Conservation (phyloP, 2,329 filamentous ascomycete genomes). For the Botrytis porri region DNA sequence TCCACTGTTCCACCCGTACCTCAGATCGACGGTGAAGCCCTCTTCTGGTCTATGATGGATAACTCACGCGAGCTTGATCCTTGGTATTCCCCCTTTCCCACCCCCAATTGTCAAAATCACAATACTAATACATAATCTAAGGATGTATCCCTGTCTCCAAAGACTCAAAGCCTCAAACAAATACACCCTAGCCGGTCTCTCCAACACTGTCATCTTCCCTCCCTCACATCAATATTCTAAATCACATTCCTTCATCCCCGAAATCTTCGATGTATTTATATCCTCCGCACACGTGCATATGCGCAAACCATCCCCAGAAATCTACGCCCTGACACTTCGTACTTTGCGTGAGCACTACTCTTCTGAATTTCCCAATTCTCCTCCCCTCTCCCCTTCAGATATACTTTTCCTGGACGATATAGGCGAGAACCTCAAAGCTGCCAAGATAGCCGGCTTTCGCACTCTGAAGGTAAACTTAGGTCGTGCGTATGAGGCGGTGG, state of each 20-base stretch:
- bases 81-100: constrained; percentile 36
- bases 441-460: constrained; percentile 67
- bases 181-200: constrained; percentile 77
- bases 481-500: constrained; percentile 74
- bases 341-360: background rate
- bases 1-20: constrained; percentile 61
- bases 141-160: constrained; percentile 81
- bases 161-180: constrained; percentile 60
- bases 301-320: constrained; percentile 78
- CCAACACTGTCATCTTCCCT: constrained; percentile 88
- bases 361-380: constrained; percentile 23
- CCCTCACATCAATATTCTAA: constrained; percentile 60
- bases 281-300: constrained; percentile 83
- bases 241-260: constrained; percentile 44
- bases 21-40: constrained; percentile 68
- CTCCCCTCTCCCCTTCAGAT: constrained; percentile 58
- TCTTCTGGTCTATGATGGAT: constrained; percentile 92
- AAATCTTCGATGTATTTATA: constrained; percentile 82
- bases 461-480: constrained; percentile 86
- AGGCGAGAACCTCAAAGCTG: constrained; percentile 85
- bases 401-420: constrained; percentile 86
- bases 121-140: background rate
- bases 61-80: constrained; percentile 69
- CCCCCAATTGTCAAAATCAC: background rate
- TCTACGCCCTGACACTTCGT: constrained; percentile 66